phyloP scores from a whole-genome alignment of 441 rosid species.

The Croton laevigatus region DNA sequence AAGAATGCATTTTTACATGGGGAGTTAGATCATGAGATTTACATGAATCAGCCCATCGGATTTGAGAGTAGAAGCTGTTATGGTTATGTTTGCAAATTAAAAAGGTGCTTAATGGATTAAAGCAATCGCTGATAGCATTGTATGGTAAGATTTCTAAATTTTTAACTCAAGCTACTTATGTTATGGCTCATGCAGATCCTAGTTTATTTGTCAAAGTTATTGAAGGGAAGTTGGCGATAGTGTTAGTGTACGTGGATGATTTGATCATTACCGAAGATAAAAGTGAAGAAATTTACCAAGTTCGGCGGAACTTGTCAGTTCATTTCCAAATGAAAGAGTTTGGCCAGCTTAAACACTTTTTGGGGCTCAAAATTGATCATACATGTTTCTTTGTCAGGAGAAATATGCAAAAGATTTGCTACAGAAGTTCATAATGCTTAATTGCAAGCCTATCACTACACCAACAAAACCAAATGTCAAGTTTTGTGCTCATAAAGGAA shows the following conservation, averaged over 20 bases:
- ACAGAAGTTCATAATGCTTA: background rate
- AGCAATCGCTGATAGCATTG: background rate
- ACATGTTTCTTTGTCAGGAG: background rate
- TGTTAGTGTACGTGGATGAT: background rate
- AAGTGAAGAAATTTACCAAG: background rate
- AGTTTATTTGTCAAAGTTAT: background rate
- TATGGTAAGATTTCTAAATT: background rate
- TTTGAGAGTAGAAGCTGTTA: background rate
- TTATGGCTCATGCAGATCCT: background rate
- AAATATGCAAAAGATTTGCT: background rate
- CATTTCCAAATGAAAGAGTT: background rate
- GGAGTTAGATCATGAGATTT: conserved; percentile 14
- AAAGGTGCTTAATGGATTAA: background rate
- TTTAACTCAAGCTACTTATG: background rate
- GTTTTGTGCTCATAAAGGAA: background rate
- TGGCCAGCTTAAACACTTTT: background rate
- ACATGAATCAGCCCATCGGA: background rate
- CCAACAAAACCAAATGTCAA: background rate
- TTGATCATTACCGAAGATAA: background rate
- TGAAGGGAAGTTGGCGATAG: background rate
- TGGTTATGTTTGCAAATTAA: background rate
- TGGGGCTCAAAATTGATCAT: background rate
- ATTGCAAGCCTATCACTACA: background rate
- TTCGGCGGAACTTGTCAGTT: background rate
- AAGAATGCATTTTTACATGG: background rate